A percentile compares a stretch with the other conserved stretches of the same genome.
These are phyloP conservation scores for Pulveroboletus sp. DNA, from an alignment of 768 basidiomycete genomes.

Conservation along the genomic window DNA sequence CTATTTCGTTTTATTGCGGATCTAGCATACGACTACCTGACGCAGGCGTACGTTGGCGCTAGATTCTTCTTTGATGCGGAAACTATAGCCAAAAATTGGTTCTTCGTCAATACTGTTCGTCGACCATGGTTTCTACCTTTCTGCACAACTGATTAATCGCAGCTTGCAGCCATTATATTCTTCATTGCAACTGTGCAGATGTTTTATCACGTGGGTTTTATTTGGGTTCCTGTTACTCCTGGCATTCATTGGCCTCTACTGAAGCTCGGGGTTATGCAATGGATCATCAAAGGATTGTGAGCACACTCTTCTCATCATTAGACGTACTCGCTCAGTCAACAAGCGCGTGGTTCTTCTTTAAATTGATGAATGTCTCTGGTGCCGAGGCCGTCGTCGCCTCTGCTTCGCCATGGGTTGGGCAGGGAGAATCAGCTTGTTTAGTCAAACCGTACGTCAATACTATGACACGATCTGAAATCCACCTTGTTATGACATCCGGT, in stretches of 20 bases:
- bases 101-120: constrained; percentile 75
- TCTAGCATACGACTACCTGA: constrained; percentile 77
- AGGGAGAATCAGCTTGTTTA: constrained; percentile 85
- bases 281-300: constrained; percentile 83
- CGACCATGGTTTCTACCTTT: constrained; percentile 3
- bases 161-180: constrained; percentile 83
- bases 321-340: not conserved
- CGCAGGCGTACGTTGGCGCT: constrained; percentile 63
- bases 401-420: constrained; percentile 90
- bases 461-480: constrained; percentile 86
- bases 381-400: constrained; percentile 92
- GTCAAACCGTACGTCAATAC: constrained; percentile 79
- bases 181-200: constrained; percentile 92
- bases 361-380: constrained; percentile 87
- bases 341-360: constrained; percentile 92
- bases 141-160: constrained; percentile 14
- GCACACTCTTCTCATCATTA: constrained; percentile 20
- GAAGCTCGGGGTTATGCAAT: constrained; percentile 84
- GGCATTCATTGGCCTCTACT: not conserved
- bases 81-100: constrained; percentile 67
- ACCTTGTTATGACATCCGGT: constrained; percentile 84
- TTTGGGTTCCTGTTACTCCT: not conserved
- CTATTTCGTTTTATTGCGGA: constrained; percentile 82
- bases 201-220: constrained; percentile 63
- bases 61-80: constrained; percentile 78